phyloP scores from a whole-genome alignment of 2,329 filamentous ascomycete genomes.

The Fusarium verrucosum region DNA sequence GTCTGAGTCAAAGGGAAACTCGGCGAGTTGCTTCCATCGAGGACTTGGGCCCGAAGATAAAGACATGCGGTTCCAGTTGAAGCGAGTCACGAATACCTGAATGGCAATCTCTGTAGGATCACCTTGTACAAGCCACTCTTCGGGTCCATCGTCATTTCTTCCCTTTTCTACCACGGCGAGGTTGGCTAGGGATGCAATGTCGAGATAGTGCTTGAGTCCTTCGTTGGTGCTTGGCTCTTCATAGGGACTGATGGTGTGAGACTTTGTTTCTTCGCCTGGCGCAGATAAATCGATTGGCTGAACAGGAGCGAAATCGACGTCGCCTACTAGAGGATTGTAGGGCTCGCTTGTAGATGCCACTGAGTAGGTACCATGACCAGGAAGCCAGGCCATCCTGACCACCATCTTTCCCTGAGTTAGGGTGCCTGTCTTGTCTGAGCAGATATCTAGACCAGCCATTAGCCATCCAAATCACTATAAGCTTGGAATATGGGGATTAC shows the following conservation, averaged over 20 bases:
- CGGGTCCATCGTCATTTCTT: slow-evolving; percentile 57
- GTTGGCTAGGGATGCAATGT: slow-evolving; percentile 72
- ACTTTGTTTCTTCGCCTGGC: slow-evolving; percentile 37
- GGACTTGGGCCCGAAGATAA: slow-evolving; percentile 60
- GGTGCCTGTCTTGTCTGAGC: slow-evolving; percentile 51
- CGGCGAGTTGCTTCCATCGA: slow-evolving; percentile 67
- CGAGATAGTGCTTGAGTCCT: slow-evolving; percentile 64
- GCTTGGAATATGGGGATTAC: accelerated
- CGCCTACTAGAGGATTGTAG: slow-evolving; percentile 40
- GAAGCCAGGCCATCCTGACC: slow-evolving; percentile 47
- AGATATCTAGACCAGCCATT: slow-evolving; percentile 40
- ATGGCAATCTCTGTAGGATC: slow-evolving; percentile 76
- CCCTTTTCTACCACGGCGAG: slow-evolving; percentile 61
- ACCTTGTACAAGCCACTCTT: slow-evolving; percentile 69
- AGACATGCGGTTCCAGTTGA: slow-evolving; percentile 67
- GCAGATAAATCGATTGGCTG: slow-evolving; percentile 36
- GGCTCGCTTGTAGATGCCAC: slow-evolving; percentile 44
- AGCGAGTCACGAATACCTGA: slow-evolving; percentile 76
- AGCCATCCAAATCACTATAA: slow-evolving; percentile 5
- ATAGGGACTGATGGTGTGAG: slow-evolving; percentile 39
- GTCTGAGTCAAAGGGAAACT: slow-evolving; percentile 78
- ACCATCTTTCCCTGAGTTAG: slow-evolving; percentile 48
- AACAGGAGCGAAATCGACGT: slow-evolving; percentile 21
- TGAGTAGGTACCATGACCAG: slow-evolving; percentile 44
- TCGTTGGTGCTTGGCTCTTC: slow-evolving; percentile 55